A percentile compares a stretch with the other conserved stretches of the same genome.
phyloP scores from a whole-genome alignment of 495 filamentous ascomycete species.

The Parathielavia appendiculata region DNA sequence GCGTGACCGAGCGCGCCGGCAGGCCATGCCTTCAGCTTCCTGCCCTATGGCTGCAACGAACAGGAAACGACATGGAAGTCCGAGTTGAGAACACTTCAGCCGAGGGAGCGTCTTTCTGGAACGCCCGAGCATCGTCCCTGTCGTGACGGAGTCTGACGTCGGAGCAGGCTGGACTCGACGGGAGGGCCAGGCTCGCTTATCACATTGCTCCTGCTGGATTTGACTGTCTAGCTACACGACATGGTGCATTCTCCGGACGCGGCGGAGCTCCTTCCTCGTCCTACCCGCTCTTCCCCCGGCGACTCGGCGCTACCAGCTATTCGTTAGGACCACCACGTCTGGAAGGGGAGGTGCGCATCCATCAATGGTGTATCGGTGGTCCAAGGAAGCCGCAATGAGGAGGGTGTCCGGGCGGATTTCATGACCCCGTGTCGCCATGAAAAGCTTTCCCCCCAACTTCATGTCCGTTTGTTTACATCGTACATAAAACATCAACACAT shows the following conservation, averaged over 20 bases:
- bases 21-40: too few relatives aligned
- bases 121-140: too few relatives aligned
- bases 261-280: constrained; percentile 1
- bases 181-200: background rate
- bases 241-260: background rate
- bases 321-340: background rate
- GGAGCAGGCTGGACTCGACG: too few relatives aligned
- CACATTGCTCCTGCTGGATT: background rate
- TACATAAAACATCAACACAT: background rate
- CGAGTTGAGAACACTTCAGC: too few relatives aligned
- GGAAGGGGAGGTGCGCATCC: background rate
- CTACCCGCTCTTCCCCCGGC: background rate
- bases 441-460: constrained; percentile 1
- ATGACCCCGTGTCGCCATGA: background rate
- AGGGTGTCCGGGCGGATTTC: background rate
- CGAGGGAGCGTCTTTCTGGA: too few relatives aligned
- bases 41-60: too few relatives aligned
- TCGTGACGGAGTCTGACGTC: too few relatives aligned
- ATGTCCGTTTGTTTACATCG: background rate
- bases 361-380: background rate
- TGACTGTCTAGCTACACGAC: background rate
- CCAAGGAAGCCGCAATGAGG: background rate
- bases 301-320: background rate
- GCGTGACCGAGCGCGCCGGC: too few relatives aligned
- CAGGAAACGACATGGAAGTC: too few relatives aligned